Evolutionary conservation across 1,139 yeast species (phyloP).

Genomic region (Pichia norvegensis): DNA sequence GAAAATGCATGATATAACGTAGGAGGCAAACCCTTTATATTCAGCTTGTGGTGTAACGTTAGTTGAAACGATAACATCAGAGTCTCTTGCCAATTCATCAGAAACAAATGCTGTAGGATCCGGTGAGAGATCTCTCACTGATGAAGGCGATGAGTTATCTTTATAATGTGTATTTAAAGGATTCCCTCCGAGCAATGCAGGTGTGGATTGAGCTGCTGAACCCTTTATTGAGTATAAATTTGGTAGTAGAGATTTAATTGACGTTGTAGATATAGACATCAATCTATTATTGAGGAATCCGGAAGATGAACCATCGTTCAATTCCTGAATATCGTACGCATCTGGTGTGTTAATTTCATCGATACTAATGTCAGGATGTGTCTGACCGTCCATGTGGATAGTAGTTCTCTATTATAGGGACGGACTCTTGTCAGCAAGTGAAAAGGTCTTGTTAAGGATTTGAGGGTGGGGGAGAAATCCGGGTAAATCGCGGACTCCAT

Average conservation of each 20-base stretch:
- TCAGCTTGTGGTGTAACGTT: slow-evolving; percentile 63
- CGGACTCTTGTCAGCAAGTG: no score
- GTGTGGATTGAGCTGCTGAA: slow-evolving; percentile 20
- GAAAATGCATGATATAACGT: slow-evolving; percentile 49
- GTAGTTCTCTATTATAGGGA: no score
- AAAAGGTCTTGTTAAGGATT: no score
- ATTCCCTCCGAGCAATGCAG: no score
- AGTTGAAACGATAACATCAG: slow-evolving; percentile 69
- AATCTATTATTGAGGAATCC: slow-evolving; percentile 15
- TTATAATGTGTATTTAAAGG: no score
- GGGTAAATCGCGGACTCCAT: no score
- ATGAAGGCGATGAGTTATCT: not conserved
- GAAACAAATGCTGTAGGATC: slow-evolving; percentile 14
- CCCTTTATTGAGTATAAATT: slow-evolving; percentile 19
- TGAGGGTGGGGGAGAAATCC: no score
- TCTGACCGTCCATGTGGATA: not conserved
- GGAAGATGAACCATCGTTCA: not conserved
- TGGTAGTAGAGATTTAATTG: slow-evolving; percentile 26
- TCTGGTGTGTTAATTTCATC: not conserved
- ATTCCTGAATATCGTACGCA: not conserved
- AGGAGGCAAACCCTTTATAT: slow-evolving; percentile 75
- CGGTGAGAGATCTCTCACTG: not conserved
- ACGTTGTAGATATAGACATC: slow-evolving; percentile 25
- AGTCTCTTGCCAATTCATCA: slow-evolving; percentile 62
- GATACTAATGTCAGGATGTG: not conserved